These are phyloP conservation scores for Wickerhamiella allomyrinae DNA, from an alignment of 805 yeast species.

Conservation along the genomic window DNA sequence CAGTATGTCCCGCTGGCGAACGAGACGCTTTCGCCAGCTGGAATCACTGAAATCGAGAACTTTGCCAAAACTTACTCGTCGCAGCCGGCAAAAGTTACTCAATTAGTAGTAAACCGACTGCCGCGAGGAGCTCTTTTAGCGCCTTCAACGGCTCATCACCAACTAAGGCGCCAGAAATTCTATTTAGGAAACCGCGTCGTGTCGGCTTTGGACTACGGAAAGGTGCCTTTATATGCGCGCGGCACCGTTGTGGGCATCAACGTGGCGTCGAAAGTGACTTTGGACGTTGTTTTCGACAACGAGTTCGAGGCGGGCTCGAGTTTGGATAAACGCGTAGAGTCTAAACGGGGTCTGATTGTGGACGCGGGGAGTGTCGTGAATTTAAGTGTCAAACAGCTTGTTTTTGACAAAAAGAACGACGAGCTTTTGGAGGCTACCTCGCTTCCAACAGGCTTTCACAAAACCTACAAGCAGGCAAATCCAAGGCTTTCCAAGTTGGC, in stretches of 20 bases:
- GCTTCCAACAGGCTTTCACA: neutral
- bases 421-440: neutral
- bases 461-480: neutral
- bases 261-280: constrained; percentile 30
- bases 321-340: constrained; percentile 59
- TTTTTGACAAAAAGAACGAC: constrained; percentile 46
- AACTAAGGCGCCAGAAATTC: constrained; percentile 62
- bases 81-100: constrained; percentile 32
- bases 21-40: constrained; percentile 55
- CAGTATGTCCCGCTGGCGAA: constrained; percentile 59
- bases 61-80: constrained; percentile 30
- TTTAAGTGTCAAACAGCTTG: constrained; percentile 56
- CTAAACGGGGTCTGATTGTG: constrained; percentile 72
- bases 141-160: constrained; percentile 56
- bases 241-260: constrained; percentile 79
- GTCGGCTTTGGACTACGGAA: constrained; percentile 74
- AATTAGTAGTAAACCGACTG: constrained; percentile 58
- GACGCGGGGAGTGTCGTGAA: constrained; percentile 75
- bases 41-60: constrained; percentile 54
- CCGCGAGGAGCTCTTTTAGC: constrained; percentile 73
- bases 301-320: constrained; percentile 72
- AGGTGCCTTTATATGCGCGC: constrained; percentile 70
- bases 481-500: too few species aligned
- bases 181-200: constrained; percentile 80
- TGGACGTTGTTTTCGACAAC: constrained; percentile 73